Evolutionary conservation across 163 green algal genomes (phyloP), one percentile per base, ranked within the genome.

Genomic region (Coccomyxa subellipsoidea): DNA sequence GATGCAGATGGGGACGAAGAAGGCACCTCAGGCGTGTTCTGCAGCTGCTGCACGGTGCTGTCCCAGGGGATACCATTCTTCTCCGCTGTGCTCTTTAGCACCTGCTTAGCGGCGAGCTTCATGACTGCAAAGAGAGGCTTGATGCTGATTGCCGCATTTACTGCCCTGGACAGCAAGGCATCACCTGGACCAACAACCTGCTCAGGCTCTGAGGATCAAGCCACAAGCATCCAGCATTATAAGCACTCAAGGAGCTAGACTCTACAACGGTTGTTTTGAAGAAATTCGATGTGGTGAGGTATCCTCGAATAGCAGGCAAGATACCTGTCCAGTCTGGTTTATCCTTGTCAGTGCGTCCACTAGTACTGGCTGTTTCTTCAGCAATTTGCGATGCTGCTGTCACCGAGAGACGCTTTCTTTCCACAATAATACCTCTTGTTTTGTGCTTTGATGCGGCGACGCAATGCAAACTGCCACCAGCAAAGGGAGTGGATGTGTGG

Each of bases 111-210:
- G 0, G 31, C 76, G 3, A 82, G 54, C 54, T 82, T 87, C 83
- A 87, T 84, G 9, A 84, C 3, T 12, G 40, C 59, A 38, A 80
- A 87, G 0, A 87, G 23, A 32, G 79, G 59, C 34, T 80, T 80
- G 54, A 72, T 81, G 40, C 54, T 35, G 32, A 87, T 87, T 0
- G 76, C 66, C 2, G 71, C 31, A 35, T 87, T 87, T 0, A 87
- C 80, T 8, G 80, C 27, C 32, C 32, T 39, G n/a, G 80, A 84
- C 9, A 84, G 71, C 32, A 76, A 15, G 34, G 79, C 53, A 27
- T 84, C 80, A 23, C 80, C 80, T 84, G 70, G 36, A 78, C 47
- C n/a, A n/a, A n/a, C n/a, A n/a, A n/a, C n/a, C n/a, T n/a, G n/a
- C n/a, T n/a, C n/a, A n/a, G n/a, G n/a, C n/a, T n/a, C n/a, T n/a